Conservation (phyloP, 1,139 yeast species). For the Sugiyamaella xylanicola region DNA sequence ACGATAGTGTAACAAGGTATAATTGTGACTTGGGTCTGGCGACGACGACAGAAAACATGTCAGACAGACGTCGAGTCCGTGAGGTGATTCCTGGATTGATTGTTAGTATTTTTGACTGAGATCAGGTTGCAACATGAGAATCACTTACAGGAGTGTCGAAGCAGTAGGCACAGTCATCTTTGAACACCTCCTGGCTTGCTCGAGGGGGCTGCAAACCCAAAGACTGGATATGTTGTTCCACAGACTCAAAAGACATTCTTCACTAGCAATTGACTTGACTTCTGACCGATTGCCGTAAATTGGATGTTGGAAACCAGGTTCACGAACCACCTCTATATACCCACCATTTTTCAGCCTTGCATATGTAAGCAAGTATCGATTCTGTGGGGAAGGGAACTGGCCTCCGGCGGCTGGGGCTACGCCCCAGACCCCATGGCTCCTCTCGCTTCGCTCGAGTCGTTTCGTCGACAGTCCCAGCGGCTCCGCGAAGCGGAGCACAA, state of each 20-base stretch:
- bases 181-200: conserved; percentile 49
- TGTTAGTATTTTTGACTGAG: conserved; percentile 10
- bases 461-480: no score
- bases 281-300: no score
- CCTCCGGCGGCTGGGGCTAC: no score
- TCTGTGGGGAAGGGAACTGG: no score
- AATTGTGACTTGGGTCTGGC: conserved; percentile 49
- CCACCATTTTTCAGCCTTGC: no score
- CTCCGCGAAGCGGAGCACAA: no score
- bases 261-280: no score
- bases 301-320: no score
- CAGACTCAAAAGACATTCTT: conserved; percentile 21
- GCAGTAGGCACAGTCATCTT: conserved; percentile 82
- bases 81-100: conserved; percentile 46
- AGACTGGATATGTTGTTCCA: conserved; percentile 27
- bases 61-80: conserved; percentile 75
- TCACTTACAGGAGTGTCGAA: conserved; percentile 61
- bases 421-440: no score
- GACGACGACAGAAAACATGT: conserved; percentile 68
- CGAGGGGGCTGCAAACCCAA: conserved; percentile 19
- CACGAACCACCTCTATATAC: no score
- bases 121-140: neutral
- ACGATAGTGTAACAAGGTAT: conserved; percentile 57
- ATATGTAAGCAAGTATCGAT: no score
- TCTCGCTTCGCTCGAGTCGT: no score